These are phyloP conservation scores for Rehmannia glutinosa DNA, from an alignment of 257 asterid species.

Conservation along the genomic window DNA sequence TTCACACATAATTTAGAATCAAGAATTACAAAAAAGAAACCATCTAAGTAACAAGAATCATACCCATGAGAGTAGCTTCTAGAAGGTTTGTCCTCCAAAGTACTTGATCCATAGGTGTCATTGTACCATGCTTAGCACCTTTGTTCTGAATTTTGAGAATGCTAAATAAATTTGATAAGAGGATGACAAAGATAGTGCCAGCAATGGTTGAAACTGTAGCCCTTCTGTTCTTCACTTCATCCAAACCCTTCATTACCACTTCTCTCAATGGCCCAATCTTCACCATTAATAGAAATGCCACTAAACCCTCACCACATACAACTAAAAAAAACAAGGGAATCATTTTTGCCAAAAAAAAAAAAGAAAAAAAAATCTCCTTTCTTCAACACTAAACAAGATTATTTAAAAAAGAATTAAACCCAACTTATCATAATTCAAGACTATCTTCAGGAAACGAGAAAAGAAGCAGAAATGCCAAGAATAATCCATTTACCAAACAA, in stretches of 20 bases:
- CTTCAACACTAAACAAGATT: neutral
- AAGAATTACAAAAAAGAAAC: neutral
- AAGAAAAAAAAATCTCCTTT: neutral
- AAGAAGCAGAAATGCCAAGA: no score
- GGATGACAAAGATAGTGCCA: conserved; percentile 65
- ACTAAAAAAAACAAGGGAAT: conserved; percentile 76
- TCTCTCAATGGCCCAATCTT: conserved; percentile 87
- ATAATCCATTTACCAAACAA: no score
- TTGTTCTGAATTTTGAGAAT: conserved; percentile 86
- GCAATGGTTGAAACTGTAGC: conserved; percentile 82
- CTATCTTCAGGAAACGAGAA: neutral
- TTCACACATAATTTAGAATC: neutral
- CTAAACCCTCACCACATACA: conserved; percentile 64
- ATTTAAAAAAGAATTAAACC: no score
- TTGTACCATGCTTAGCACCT: conserved; percentile 88
- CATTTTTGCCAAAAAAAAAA: no score
- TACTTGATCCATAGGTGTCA: conserved; percentile 98
- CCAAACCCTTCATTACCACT: conserved; percentile 73
- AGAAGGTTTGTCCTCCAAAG: conserved; percentile 99
- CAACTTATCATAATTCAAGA: neutral
- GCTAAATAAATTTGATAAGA: conserved; percentile 74
- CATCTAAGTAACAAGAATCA: no score
- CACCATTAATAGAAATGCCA: conserved; percentile 79
- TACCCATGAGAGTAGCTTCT: conserved; percentile 95
- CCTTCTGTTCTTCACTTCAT: conserved; percentile 82